Evolutionary conservation across 2,329 filamentous ascomycete genomes (phyloP).

Genomic region (Ceratocystis lukuohia): DNA sequence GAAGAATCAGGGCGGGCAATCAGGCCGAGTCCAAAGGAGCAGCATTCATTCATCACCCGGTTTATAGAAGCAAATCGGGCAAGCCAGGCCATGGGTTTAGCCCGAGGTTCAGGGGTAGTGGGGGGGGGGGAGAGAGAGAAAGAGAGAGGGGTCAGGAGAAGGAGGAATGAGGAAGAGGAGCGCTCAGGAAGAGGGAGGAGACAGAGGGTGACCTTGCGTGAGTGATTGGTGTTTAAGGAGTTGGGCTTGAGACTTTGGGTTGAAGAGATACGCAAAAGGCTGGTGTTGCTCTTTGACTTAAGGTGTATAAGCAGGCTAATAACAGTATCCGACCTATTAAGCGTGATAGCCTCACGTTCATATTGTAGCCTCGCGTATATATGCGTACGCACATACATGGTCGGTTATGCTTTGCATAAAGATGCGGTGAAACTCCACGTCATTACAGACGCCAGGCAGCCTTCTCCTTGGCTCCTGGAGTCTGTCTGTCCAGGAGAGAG

Average conservation of each 20-base stretch:
- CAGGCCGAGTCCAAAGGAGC: neutral
- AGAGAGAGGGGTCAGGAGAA: neutral
- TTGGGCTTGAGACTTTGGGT: conserved; percentile 2
- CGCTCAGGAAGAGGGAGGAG: neutral
- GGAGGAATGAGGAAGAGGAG: neutral
- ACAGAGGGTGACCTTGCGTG: no score
- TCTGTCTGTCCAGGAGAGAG: no score
- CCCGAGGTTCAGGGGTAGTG: neutral
- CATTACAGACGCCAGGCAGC: neutral
- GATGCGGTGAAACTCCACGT: neutral
- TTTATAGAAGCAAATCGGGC: neutral
- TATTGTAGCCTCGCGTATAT: neutral
- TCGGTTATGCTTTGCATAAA: neutral
- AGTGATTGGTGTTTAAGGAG: neutral
- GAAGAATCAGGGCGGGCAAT: neutral
- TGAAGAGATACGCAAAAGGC: neutral
- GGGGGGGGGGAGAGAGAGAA: neutral
- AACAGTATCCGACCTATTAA: neutral
- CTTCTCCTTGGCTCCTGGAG: no score
- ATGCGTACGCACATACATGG: neutral
- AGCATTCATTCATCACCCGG: neutral
- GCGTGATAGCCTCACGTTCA: neutral
- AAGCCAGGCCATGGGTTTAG: neutral
- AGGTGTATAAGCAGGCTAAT: neutral
- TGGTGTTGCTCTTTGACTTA: neutral